These are phyloP conservation scores for Miscanthus lutarioriparius DNA, from an alignment of 176 grass and related monocot genomes.

Conservation along the genomic window DNA sequence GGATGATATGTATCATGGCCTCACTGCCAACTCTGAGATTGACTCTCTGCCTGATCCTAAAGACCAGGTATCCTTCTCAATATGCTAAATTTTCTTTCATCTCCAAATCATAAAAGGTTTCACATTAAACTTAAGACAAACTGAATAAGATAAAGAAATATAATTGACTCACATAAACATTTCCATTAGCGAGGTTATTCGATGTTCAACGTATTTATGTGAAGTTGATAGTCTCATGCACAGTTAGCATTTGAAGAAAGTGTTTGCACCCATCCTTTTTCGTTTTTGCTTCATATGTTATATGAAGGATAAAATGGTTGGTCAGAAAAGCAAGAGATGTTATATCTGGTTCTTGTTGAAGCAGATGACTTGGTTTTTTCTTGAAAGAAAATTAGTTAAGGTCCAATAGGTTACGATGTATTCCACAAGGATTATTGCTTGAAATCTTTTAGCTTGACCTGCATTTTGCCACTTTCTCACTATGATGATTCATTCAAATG, in stretches of 20 bases:
- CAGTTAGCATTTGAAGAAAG: slow-evolving; percentile 10
- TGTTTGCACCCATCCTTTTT: slow-evolving; percentile 18
- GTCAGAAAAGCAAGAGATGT: neutral
- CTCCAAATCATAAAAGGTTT: slow-evolving; percentile 10
- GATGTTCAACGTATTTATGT: slow-evolving; percentile 1
- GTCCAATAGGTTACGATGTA: neutral
- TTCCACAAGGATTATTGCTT: slow-evolving; percentile 3
- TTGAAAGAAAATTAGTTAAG: slow-evolving; percentile 4
- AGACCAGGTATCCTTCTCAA: slow-evolving; percentile 71
- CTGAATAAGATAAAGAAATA: neutral
- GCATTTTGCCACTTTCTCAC: neutral
- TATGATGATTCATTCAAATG: neutral
- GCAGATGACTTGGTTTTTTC: neutral
- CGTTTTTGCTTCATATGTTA: neutral
- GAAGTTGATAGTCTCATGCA: neutral
- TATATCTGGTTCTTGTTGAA: slow-evolving; percentile 3
- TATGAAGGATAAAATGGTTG: neutral
- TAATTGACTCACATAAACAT: neutral
- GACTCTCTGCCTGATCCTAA: slow-evolving; percentile 89
- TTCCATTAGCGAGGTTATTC: neutral
- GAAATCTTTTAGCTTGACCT: neutral
- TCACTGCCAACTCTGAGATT: slow-evolving; percentile 65
- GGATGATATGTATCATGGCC: slow-evolving; percentile 57
- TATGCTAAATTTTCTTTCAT: slow-evolving; percentile 7
- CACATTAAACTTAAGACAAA: neutral